Percentiles rank a stretch among this genome's conserved stretches.
phyloP scores from a whole-genome alignment of 192 early-diverging fungal species.

The Pilobolus umbonatus region DNA sequence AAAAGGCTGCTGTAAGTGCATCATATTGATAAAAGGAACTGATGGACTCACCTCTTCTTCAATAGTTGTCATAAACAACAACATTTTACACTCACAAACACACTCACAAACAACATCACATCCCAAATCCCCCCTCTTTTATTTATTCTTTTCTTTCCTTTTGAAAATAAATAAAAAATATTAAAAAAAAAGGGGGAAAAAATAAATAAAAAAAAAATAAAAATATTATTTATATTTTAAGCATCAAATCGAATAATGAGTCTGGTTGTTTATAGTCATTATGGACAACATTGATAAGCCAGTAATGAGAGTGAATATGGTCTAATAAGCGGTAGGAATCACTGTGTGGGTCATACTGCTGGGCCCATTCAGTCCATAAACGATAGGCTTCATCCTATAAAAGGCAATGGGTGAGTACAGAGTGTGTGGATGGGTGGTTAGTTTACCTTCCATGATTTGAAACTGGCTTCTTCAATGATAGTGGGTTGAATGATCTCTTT shows the following conservation, averaged over 20 bases:
- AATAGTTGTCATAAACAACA: not conserved
- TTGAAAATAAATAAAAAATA: not conserved
- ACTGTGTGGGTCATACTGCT: constrained; percentile 57
- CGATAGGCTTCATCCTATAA: constrained; percentile 69
- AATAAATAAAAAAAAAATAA: not conserved
- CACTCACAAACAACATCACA: not conserved
- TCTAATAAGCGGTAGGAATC: constrained; percentile 55
- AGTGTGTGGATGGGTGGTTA: not conserved
- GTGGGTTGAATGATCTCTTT: constrained; percentile 87
- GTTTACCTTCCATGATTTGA: constrained; percentile 73
- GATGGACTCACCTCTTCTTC: not conserved
- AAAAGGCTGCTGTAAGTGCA: constrained; percentile 33
- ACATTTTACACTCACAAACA: not conserved
- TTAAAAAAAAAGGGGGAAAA: not conserved
- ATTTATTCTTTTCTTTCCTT: not conserved
- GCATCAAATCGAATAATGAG: constrained; percentile 43
- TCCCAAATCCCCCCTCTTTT: not conserved
- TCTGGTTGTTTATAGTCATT: constrained; percentile 62
- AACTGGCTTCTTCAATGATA: constrained; percentile 68
- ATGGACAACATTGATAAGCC: constrained; percentile 79
- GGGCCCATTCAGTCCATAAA: constrained; percentile 77
- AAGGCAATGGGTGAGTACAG: too few species aligned
- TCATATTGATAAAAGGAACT: not conserved
- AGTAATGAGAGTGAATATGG: constrained; percentile 58
- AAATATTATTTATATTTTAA: constrained; percentile 1